Percentiles rank a stretch among this genome's conserved stretches.
phyloP scores from a whole-genome alignment of 139 green algal species.

The Chlorella sorokiniana region DNA sequence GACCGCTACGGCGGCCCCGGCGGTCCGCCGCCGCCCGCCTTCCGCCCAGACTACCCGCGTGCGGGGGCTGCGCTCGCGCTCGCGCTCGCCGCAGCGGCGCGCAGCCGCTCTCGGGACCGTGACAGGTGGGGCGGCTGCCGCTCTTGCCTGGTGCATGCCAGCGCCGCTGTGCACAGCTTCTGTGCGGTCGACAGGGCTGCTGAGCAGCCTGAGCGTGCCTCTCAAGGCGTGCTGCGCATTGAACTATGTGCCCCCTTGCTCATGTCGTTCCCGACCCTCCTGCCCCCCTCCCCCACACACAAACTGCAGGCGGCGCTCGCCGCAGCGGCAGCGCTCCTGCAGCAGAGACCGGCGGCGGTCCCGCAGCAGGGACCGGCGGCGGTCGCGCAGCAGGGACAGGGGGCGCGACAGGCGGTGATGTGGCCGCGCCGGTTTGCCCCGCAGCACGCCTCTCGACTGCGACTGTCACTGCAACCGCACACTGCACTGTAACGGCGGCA shows the following conservation, averaged over 20 bases:
- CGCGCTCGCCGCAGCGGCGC: constrained; percentile 11
- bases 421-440: not conserved
- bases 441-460: not conserved
- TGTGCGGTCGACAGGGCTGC: not conserved
- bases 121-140: not conserved
- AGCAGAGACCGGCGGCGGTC: constrained; percentile 9
- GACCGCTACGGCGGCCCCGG: not conserved
- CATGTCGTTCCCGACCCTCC: not conserved
- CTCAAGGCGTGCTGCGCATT: not conserved
- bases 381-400: not conserved
- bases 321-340: constrained; percentile 10
- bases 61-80: not conserved
- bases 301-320: not conserved
- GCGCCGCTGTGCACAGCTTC: not conserved
- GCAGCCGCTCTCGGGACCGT: not conserved
- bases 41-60: not conserved
- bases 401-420: not conserved
- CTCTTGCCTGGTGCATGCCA: not conserved
- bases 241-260: not conserved
- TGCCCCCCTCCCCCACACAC: not conserved
- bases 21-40: not conserved
- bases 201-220: not conserved
- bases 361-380: not conserved
- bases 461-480: too few species aligned
- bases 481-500: too few species aligned